These are phyloP conservation scores for Meredithiella fracta DNA, from an alignment of 2,329 filamentous ascomycete genomes.

Conservation along the genomic window DNA sequence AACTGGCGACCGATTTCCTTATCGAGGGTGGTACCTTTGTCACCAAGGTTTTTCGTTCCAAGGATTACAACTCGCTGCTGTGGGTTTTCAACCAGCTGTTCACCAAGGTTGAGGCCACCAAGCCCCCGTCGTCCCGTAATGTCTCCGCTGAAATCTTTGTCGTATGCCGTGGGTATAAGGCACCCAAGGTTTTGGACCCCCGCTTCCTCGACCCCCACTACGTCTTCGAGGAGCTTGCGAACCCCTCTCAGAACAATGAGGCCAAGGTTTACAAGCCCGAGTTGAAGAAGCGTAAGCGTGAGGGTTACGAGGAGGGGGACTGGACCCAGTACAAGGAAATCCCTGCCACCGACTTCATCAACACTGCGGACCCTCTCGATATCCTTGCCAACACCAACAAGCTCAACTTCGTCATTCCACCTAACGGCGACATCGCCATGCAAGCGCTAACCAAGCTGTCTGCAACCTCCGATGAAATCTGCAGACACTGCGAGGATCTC, in stretches of 20 bases:
- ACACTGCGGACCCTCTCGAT: slow-evolving; percentile 81
- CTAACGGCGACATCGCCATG: slow-evolving; percentile 69
- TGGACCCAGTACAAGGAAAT: slow-evolving; percentile 84
- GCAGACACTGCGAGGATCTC: slow-evolving; percentile 62
- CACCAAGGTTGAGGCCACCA: slow-evolving; percentile 87
- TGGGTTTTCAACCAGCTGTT: slow-evolving; percentile 99
- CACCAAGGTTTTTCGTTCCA: slow-evolving; percentile 92
- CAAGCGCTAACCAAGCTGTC: slow-evolving; percentile 72
- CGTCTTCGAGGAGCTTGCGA: slow-evolving; percentile 84
- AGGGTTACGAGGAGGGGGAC: slow-evolving; percentile 93
- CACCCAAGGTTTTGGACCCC: slow-evolving; percentile 82
- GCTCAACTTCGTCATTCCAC: slow-evolving; percentile 64
- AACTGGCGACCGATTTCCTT: slow-evolving; percentile 86
- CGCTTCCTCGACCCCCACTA: slow-evolving; percentile 77
- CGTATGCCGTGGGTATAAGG: slow-evolving; percentile 88
- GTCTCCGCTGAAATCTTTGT: slow-evolving; percentile 98
- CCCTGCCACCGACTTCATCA: slow-evolving; percentile 79
- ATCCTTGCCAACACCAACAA: slow-evolving; percentile 77
- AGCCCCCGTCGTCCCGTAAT: slow-evolving; percentile 87
- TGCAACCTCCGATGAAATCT: slow-evolving; percentile 72
- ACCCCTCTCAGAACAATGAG: slow-evolving; percentile 80
- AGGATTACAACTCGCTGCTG: slow-evolving; percentile 87
- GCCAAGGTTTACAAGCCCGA: slow-evolving; percentile 97
- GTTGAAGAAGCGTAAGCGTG: slow-evolving; percentile 90
- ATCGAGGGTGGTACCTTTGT: slow-evolving; percentile 82